Evolutionary conservation across 192 early-diverging fungal genomes (phyloP), one percentile per base, ranked within the genome.

Genomic region (Mortierella alpina): DNA sequence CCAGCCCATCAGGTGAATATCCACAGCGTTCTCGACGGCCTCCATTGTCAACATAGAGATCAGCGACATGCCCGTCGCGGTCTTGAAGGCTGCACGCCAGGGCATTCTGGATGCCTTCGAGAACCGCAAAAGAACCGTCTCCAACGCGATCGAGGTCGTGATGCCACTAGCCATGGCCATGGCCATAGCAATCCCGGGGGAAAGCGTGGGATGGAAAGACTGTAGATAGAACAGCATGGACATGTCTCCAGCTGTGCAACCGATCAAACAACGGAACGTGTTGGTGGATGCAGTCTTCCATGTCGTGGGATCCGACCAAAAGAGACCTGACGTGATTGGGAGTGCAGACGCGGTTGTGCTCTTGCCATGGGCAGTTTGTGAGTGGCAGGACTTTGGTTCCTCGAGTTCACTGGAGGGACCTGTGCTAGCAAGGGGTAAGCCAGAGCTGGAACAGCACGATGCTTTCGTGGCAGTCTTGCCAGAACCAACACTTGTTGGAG

Each of bases 1-100:
- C 73, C 73, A 75, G 12, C 88, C 88, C 52, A 79, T 89, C 55
- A 89, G 56, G 59, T 86, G 82, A 83, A 81, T 86, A 66, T 89
- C 88, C 8, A 89, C 85, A 0, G 54, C 72, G 65, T 89, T 89
- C 65, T 89, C 88, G 12, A 83, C 82, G 1, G 79, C 57, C 63
- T 89, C 88, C 88, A 89, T 89, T 7, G 83, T 85, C 40, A 88
- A 41, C 88, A 89, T 89, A 1, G 85, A 86, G 39, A 84, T 84
- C 68, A 89, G 64, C 31, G 82, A 84, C 88, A 89, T 89, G n/a
- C 86, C 88, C 40, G 88, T 82, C 20, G 88, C 88, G 2, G 88
- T 89, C 48, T 82, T 83, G 75, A 88, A 86, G 18, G 86, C 83
- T 14, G 59, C 54, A 14, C 53, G 41, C 49, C 84, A 72, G 0